phyloP scores from a whole-genome alignment of 352 stramenopile genomes.

The Globisporangium rhizosaccharum region DNA sequence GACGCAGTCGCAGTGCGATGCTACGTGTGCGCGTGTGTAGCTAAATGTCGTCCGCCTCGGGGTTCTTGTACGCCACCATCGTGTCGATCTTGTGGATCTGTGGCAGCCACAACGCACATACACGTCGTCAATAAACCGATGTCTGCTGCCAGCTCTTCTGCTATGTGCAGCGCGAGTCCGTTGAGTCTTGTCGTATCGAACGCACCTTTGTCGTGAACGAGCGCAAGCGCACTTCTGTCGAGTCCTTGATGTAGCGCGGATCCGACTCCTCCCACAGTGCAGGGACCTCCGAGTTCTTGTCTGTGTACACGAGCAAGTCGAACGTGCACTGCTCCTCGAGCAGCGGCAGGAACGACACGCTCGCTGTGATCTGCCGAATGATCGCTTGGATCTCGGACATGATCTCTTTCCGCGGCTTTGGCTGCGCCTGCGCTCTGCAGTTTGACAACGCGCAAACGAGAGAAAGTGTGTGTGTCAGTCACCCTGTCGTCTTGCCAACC shows the following conservation, averaged over 20 bases:
- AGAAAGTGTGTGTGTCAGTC: neutral
- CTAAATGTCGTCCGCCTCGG: slow-evolving; percentile 70
- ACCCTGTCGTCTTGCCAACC: neutral
- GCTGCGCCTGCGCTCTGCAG: slow-evolving; percentile 21
- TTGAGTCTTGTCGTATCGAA: neutral
- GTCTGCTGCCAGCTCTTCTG: neutral
- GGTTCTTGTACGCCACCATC: slow-evolving; percentile 96
- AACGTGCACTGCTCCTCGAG: slow-evolving; percentile 98
- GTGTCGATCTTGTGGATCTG: slow-evolving; percentile 98
- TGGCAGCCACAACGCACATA: slow-evolving; percentile 3
- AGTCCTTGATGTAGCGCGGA: slow-evolving; percentile 97
- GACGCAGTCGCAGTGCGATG: slow-evolving; percentile 2
- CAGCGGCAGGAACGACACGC: slow-evolving; percentile 98
- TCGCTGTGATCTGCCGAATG: slow-evolving; percentile 99
- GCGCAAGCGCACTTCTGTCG: slow-evolving; percentile 95
- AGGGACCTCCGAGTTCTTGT: slow-evolving; percentile 94
- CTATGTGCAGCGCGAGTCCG: neutral
- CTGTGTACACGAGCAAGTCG: slow-evolving; percentile 98
- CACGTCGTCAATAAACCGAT: slow-evolving; percentile 17
- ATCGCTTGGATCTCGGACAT: slow-evolving; percentile 99
- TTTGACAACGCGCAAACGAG: neutral
- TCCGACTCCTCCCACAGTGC: slow-evolving; percentile 98
- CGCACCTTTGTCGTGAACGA: slow-evolving; percentile 96
- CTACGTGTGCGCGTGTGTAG: slow-evolving; percentile 11
- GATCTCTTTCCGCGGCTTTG: slow-evolving; percentile 92